A percentile compares a stretch with the other conserved stretches of the same genome.
Evolutionary conservation across 2,329 filamentous ascomycete species (phyloP).

Genomic region (Blastomyces gilchristii): DNA sequence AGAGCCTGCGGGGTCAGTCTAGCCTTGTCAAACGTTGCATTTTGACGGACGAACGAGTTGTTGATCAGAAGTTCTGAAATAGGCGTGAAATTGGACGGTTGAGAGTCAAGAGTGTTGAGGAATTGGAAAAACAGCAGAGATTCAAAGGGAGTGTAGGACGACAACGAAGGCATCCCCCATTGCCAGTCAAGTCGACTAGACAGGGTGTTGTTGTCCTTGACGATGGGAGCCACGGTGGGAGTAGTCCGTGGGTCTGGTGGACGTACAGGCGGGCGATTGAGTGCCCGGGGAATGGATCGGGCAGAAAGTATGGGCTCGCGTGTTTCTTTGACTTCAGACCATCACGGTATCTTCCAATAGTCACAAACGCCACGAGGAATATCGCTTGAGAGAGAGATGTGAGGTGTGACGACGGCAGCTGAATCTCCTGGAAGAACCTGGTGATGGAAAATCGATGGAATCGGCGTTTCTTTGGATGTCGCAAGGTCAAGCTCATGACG

Average conservation of each 20-base stretch:
- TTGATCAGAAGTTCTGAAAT: constrained; percentile 66
- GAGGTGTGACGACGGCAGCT: neutral
- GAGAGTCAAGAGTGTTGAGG: constrained; percentile 57
- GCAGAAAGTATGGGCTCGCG: neutral
- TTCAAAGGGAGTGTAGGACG: constrained; percentile 73
- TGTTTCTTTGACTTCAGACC: constrained; percentile 3
- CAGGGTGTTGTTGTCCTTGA: constrained; percentile 22
- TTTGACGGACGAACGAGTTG: constrained; percentile 61
- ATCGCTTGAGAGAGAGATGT: neutral
- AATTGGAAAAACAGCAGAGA: constrained; percentile 76
- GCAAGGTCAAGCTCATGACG: neutral
- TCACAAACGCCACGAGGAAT: neutral
- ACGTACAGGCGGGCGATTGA: neutral
- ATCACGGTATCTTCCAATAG: constrained; percentile 1
- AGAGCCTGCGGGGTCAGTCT: constrained; percentile 69
- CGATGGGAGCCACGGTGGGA: constrained; percentile 31
- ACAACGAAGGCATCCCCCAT: constrained; percentile 49
- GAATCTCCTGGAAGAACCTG: neutral
- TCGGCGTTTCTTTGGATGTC: neutral
- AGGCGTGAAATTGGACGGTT: constrained; percentile 54
- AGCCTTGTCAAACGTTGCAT: constrained; percentile 59
- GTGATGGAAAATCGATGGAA: constrained; percentile 1
- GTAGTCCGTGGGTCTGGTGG: neutral
- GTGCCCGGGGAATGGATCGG: neutral
- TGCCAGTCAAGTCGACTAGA: constrained; percentile 31